phyloP scores from a whole-genome alignment of 2,329 filamentous ascomycete genomes.

The Drechslerella stenobrocha region DNA sequence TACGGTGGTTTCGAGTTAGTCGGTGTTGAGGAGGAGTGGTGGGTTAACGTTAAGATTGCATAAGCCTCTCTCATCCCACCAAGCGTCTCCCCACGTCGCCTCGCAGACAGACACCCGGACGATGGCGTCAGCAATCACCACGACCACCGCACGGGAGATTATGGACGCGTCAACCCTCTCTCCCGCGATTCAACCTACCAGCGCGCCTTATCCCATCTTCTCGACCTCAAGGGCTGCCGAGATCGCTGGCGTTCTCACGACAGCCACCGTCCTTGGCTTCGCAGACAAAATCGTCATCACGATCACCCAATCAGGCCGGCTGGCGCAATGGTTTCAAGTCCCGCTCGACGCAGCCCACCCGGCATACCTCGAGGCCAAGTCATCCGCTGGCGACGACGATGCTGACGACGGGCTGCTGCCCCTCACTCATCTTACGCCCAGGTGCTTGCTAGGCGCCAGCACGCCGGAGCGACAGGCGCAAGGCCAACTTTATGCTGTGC shows the following conservation, averaged over 20 bases:
- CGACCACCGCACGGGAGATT: slow-evolving; percentile 36
- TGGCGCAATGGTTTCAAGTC: slow-evolving; percentile 91
- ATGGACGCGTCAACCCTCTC: slow-evolving; percentile 43
- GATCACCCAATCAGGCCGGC: slow-evolving; percentile 77
- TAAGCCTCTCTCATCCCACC: not conserved
- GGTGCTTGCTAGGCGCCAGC: slow-evolving; percentile 81
- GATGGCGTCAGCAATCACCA: slow-evolving; percentile 45
- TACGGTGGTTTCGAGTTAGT: not conserved
- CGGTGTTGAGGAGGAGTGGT: not conserved
- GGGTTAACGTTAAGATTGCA: slow-evolving; percentile 2
- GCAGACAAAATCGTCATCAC: slow-evolving; percentile 89
- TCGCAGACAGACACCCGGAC: not conserved
- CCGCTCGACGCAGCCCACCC: slow-evolving; percentile 70
- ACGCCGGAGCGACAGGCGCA: slow-evolving; percentile 76
- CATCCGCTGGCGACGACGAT: slow-evolving; percentile 57
- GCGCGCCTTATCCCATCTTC: slow-evolving; percentile 46
- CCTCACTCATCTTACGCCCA: slow-evolving; percentile 78
- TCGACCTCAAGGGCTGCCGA: slow-evolving; percentile 16
- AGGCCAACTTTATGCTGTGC: slow-evolving; percentile 84
- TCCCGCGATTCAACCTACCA: slow-evolving; percentile 27
- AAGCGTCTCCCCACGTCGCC: not conserved
- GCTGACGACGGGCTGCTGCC: slow-evolving; percentile 66
- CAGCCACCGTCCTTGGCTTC: slow-evolving; percentile 73
- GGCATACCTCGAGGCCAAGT: slow-evolving; percentile 62
- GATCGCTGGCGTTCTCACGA: slow-evolving; percentile 70